Evolutionary conservation across 805 yeast genomes (phyloP).

Genomic region (Sugiyamaella valdiviana): DNA sequence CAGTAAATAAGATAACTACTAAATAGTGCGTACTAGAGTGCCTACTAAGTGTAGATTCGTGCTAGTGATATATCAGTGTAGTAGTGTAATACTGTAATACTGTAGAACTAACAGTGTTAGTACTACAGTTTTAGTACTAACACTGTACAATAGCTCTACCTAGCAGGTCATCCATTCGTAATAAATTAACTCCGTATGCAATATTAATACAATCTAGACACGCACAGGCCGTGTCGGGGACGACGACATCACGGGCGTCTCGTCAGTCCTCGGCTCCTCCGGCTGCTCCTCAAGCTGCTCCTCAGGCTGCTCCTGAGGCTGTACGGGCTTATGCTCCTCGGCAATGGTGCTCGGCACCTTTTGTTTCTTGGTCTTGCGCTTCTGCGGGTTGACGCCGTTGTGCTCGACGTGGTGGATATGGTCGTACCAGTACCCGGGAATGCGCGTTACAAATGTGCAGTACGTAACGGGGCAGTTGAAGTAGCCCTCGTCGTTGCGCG

Average conservation of each 20-base stretch:
- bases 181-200: neutral
- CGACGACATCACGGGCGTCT: neutral
- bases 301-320: too few relatives aligned
- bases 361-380: conserved; percentile 12
- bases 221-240: neutral
- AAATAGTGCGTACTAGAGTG: too few relatives aligned
- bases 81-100: too few relatives aligned
- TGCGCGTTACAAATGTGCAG: conserved; percentile 24
- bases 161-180: neutral
- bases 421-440: conserved; percentile 25
- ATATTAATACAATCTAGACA: neutral
- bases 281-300: too few relatives aligned
- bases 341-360: neutral
- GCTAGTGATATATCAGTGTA: too few relatives aligned
- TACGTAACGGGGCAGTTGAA: conserved; percentile 23
- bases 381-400: conserved; percentile 24
- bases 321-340: neutral
- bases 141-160: neutral
- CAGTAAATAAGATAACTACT: too few relatives aligned
- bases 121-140: too few relatives aligned
- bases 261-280: neutral
- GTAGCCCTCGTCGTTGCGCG: conserved; percentile 22
- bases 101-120: too few relatives aligned
- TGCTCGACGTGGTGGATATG: conserved; percentile 24
- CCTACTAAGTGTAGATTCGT: too few relatives aligned